phyloP scores from a whole-genome alignment of 75 land plant genomes.

The Pinus taeda region DNA sequence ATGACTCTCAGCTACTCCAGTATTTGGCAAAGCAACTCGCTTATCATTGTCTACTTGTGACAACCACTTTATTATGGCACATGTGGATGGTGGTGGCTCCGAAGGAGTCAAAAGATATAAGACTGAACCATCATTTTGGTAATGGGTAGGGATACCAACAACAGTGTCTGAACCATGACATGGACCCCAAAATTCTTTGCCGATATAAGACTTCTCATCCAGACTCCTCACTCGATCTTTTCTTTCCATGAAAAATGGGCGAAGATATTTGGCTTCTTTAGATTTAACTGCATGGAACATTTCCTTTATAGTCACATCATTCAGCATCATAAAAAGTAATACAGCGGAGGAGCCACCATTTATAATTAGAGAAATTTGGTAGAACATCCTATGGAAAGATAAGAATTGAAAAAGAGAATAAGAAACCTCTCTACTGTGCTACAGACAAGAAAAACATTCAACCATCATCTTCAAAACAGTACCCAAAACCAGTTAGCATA shows the following conservation, averaged over 20 bases:
- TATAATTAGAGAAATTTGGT: not conserved
- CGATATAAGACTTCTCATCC: slow-evolving; percentile 4
- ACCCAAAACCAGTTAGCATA: not conserved
- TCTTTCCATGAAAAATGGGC: slow-evolving; percentile 27
- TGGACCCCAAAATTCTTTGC: not conserved
- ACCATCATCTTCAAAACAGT: not conserved
- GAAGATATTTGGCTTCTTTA: slow-evolving; percentile 19
- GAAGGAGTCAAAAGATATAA: slow-evolving; percentile 67
- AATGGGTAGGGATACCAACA: slow-evolving; percentile 56
- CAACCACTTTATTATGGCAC: slow-evolving; percentile 57
- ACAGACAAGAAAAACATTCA: not conserved
- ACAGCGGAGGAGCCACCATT: not conserved
- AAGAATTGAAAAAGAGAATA: not conserved
- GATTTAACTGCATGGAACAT: slow-evolving; percentile 26
- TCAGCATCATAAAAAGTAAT: not conserved
- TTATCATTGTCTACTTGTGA: not conserved
- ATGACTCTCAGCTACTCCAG: not conserved
- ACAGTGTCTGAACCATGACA: slow-evolving; percentile 14
- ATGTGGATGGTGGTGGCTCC: slow-evolving; percentile 54
- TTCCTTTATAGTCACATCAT: not conserved
- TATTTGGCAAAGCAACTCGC: not conserved
- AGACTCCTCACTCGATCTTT: slow-evolving; percentile 3
- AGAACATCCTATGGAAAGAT: not conserved
- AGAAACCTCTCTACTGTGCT: not conserved
- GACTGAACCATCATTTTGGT: slow-evolving; percentile 80